A percentile compares a stretch with the other conserved stretches of the same genome.
Evolutionary conservation across 2,329 filamentous ascomycete species (phyloP).

Genomic region (Zymoseptoria ardabiliae): DNA sequence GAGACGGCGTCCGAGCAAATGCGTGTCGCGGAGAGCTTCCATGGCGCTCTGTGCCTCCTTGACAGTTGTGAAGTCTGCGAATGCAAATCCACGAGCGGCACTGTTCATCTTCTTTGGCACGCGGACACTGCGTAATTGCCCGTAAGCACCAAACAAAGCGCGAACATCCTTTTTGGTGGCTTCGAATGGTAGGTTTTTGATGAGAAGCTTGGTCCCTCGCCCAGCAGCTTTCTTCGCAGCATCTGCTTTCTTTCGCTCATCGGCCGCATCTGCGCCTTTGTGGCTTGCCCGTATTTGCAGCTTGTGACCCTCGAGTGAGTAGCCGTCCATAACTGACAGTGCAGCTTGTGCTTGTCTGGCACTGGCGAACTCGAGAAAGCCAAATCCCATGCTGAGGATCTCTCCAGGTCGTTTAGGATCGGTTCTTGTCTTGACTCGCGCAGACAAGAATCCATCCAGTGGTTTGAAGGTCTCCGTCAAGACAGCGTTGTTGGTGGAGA

Average conservation of each 20-base stretch:
- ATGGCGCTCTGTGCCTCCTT: conserved; percentile 87
- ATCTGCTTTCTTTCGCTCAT: conserved; percentile 77
- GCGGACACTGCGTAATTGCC: conserved; percentile 83
- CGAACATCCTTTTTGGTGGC: conserved; percentile 87
- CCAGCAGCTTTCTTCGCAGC: conserved; percentile 70
- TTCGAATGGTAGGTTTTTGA: conserved; percentile 98
- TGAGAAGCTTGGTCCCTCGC: conserved; percentile 82
- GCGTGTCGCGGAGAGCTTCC: conserved; percentile 83
- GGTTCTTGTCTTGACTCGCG: conserved; percentile 83
- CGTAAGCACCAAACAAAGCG: conserved; percentile 79
- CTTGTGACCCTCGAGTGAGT: conserved; percentile 78
- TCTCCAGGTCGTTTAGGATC: conserved; percentile 87
- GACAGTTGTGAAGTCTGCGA: conserved; percentile 88
- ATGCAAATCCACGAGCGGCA: conserved; percentile 84
- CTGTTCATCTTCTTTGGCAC: conserved; percentile 93
- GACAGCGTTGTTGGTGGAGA: conserved; percentile 70
- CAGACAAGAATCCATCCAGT: conserved; percentile 81
- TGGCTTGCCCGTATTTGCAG: conserved; percentile 81
- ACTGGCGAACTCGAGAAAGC: conserved; percentile 81
- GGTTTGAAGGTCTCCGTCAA: conserved; percentile 71
- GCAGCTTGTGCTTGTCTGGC: conserved; percentile 74
- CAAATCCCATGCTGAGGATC: conserved; percentile 92
- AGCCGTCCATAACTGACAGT: conserved; percentile 76
- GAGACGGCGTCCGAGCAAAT: conserved; percentile 81
- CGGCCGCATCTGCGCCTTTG: conserved; percentile 77